Conservation (phyloP, 139 green algal species). For the Volvox reticuliferus region DNA sequence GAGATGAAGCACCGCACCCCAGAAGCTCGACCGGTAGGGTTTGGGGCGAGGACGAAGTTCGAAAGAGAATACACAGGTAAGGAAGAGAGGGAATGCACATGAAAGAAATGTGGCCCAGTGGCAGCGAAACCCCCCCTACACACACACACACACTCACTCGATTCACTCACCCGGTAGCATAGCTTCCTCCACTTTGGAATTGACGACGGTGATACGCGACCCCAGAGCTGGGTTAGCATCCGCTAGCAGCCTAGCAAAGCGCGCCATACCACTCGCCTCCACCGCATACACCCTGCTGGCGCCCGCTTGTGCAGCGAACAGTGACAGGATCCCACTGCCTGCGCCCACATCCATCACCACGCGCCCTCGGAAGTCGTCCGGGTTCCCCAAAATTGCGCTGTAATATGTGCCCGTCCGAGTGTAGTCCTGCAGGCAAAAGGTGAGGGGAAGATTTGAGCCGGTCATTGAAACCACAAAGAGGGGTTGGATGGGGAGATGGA, state of each 20-base stretch:
- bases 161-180: constrained; percentile 38
- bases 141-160: too few species aligned
- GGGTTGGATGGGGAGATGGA: too few species aligned
- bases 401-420: constrained; percentile 95
- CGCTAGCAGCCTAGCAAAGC: constrained; percentile 79
- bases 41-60: too few species aligned
- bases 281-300: constrained; percentile 95
- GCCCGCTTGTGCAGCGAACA: constrained; percentile 94
- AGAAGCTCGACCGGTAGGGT: too few species aligned
- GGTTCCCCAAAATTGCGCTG: constrained; percentile 90
- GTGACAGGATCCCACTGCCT: constrained; percentile 94
- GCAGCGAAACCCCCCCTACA: too few species aligned
- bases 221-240: constrained; percentile 77
- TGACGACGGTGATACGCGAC: constrained; percentile 58
- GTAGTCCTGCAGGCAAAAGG: constrained; percentile 73
- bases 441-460: too few species aligned
- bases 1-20: too few species aligned
- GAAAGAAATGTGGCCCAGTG: too few species aligned
- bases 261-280: constrained; percentile 91
- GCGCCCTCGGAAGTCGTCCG: constrained; percentile 89
- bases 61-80: too few species aligned
- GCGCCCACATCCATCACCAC: constrained; percentile 96
- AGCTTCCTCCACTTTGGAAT: constrained; percentile 66
- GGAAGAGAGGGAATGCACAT: too few species aligned
- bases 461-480: too few species aligned